Evolutionary conservation across 805 yeast genomes (phyloP).

Genomic region (Schwanniomyces yamadae): DNA sequence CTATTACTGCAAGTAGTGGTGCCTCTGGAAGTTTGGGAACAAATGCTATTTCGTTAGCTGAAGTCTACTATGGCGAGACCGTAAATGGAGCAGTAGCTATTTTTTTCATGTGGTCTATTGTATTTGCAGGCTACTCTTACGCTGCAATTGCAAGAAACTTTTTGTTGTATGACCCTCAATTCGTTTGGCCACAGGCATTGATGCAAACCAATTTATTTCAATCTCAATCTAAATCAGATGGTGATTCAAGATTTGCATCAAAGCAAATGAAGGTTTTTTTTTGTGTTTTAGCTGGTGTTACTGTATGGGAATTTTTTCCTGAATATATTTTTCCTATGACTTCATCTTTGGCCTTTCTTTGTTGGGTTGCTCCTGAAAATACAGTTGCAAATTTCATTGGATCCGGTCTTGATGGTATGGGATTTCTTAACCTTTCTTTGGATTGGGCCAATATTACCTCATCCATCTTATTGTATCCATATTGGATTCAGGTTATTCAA

Average conservation of each 20-base stretch:
- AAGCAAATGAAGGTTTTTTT: constrained; percentile 40
- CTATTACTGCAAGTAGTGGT: constrained; percentile 51
- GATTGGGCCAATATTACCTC: constrained; percentile 58
- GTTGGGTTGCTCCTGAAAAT: constrained; percentile 49
- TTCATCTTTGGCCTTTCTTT: constrained; percentile 47
- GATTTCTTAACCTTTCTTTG: constrained; percentile 46
- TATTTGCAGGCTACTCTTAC: constrained; percentile 52
- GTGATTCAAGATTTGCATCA: constrained; percentile 14
- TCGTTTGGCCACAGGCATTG: constrained; percentile 50
- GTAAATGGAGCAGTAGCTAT: constrained; percentile 39
- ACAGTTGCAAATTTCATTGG: constrained; percentile 44
- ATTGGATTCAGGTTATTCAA: constrained; percentile 51
- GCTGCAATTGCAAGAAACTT: constrained; percentile 49
- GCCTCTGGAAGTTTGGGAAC: constrained; percentile 55
- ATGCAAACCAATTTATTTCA: constrained; percentile 51
- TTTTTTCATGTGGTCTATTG: constrained; percentile 50
- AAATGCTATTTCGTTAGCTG: constrained; percentile 46
- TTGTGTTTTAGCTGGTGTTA: constrained; percentile 29
- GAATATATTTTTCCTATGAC: constrained; percentile 49
- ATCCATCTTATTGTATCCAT: constrained; percentile 48
- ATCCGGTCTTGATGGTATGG: constrained; percentile 55
- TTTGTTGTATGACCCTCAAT: constrained; percentile 48
- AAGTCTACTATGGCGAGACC: constrained; percentile 39
- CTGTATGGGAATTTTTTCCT: constrained; percentile 50
- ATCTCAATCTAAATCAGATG: constrained; percentile 22